Conservation (phyloP, 1,139 yeast species). For the Pichia sp. region DNA sequence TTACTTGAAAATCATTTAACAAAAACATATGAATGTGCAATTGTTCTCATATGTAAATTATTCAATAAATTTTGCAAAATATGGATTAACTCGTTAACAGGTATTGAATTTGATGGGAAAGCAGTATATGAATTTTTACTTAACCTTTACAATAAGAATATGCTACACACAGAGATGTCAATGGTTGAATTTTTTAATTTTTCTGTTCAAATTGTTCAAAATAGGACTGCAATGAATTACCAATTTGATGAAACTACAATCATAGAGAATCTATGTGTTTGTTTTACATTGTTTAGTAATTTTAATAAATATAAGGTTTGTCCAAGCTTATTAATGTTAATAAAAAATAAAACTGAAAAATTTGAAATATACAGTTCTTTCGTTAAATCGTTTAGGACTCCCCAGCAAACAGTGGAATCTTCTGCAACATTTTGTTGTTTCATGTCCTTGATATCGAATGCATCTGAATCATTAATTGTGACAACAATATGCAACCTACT, state of each 20-base stretch:
- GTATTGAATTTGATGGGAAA: slow-evolving; percentile 15
- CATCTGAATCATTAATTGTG: slow-evolving; percentile 31
- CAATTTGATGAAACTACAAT: neutral
- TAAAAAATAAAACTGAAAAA: slow-evolving; percentile 22
- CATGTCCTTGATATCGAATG: slow-evolving; percentile 31
- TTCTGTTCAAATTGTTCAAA: neutral
- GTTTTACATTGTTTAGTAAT: slow-evolving; percentile 17
- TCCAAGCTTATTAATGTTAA: slow-evolving; percentile 13
- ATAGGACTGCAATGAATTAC: neutral
- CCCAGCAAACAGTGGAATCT: slow-evolving; percentile 37
- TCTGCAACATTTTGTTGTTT: slow-evolving; percentile 38
- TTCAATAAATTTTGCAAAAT: slow-evolving; percentile 1
- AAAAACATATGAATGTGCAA: slow-evolving; percentile 18
- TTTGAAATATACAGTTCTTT: slow-evolving; percentile 33
- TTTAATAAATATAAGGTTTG: slow-evolving; percentile 15
- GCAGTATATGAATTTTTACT: slow-evolving; percentile 13
- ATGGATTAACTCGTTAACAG: slow-evolving; percentile 12
- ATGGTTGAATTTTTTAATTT: slow-evolving; percentile 13
- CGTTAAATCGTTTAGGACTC: slow-evolving; percentile 31
- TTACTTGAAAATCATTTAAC: slow-evolving; percentile 16
- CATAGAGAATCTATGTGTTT: neutral
- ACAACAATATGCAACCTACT: slow-evolving; percentile 39
- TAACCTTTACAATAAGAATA: slow-evolving; percentile 9
- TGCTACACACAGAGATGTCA: slow-evolving; percentile 16
- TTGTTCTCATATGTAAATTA: slow-evolving; percentile 10